Evolutionary conservation across 441 rosid species (phyloP).

Genomic region (Corymbia calophylla): DNA sequence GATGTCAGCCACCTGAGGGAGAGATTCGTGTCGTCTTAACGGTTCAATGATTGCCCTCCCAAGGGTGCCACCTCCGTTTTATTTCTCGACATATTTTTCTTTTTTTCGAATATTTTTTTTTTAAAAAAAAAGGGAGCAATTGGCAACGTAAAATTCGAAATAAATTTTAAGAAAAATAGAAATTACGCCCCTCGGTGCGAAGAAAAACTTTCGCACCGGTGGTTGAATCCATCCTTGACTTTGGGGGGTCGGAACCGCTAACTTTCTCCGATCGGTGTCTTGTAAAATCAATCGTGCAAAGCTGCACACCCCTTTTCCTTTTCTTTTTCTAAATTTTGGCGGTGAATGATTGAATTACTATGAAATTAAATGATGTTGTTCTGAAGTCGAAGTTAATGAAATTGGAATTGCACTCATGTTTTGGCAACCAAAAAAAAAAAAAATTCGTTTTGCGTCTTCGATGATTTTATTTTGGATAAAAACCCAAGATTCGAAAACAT

Average conservation of each 20-base stretch:
- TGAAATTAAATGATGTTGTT: background rate
- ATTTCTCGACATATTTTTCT: background rate
- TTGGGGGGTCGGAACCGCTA: background rate
- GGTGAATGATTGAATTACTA: background rate
- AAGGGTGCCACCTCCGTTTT: background rate
- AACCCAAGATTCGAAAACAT: background rate
- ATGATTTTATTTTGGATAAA: background rate
- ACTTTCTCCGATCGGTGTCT: background rate
- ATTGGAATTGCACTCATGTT: background rate
- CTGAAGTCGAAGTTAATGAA: background rate
- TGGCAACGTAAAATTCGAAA: background rate
- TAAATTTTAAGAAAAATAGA: background rate
- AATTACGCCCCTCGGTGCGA: background rate
- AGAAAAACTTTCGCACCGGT: background rate
- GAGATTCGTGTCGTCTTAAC: background rate
- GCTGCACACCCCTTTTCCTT: background rate
- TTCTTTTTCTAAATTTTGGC: background rate
- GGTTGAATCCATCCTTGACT: background rate
- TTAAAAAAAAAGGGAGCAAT: accelerated
- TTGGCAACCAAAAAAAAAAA: background rate
- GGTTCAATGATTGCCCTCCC: background rate
- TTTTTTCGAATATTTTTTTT: background rate
- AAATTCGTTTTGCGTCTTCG: background rate
- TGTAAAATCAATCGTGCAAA: no score
- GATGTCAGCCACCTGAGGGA: background rate